Base-by-base conservation (phyloP, 1,284 basidiomycete genomes). In the Ganoderma leucocontextum region DNA sequence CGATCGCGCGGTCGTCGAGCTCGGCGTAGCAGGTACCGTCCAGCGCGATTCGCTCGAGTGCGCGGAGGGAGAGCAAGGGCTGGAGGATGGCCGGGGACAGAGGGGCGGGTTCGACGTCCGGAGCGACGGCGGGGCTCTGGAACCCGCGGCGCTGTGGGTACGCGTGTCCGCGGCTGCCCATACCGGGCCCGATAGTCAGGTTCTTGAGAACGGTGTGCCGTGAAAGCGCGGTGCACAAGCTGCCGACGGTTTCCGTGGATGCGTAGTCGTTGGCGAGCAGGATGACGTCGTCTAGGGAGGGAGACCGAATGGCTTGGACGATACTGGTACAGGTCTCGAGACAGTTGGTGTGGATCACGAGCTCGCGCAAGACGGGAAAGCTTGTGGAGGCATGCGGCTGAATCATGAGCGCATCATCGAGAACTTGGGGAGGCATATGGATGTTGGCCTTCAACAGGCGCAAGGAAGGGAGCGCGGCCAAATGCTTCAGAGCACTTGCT, bases 1-100 rank as follows among this genome's bases (percentile, higher is more conserved):
- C 52, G 52, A 55, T 8, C 15, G 52, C 52, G 52, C 29, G 5
- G 52, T 55, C 52, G 52, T 55, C 52, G 52, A 55, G 52, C 52
- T 29, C 33, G 1, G 52, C 52, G 52, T 55, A 55, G 52, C 52
- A 55, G 22, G 52, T 55, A 7, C 52, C 52, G 15, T 55, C 52
- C 13, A 55, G 52, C 15, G 15, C 25, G 52, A 55, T 33, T 6
- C 33, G 13, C 7, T 55, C 25, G 29, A 55, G 52, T 15, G 52
- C 29, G 15, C 17, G 52, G 1, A 55, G 52, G 52, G 52, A 33
- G 52, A 55, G 12, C 29, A 55, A 29, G 13, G 52, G 52, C 22
- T 12, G 25, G 52, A 55, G 52, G 52, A 7, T 17, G 7, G 29
- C 15, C 0, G 33, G 29, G 5, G 52, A 2, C 22, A 55, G 52